Conservation (phyloP, 2,329 filamentous ascomycete species). For the Raffaelea arxii region DNA sequence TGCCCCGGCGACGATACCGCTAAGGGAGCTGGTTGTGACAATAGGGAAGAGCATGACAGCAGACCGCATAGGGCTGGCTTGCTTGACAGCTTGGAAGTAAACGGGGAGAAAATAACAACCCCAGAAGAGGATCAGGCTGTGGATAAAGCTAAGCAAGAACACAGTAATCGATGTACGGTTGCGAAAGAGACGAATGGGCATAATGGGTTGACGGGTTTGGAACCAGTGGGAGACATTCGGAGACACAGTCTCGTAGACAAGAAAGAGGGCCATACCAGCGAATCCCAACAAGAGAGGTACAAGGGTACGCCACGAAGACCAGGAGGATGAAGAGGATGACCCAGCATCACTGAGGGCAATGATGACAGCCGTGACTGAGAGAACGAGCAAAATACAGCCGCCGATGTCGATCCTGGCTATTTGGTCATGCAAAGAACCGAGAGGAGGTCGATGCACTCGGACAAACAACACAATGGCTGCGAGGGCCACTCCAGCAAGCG, state of each 20-base stretch:
- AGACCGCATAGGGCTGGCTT: conserved; percentile 15
- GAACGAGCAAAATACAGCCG: conserved; percentile 30
- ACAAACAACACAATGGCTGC: conserved; percentile 18
- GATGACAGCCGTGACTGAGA: conserved; percentile 29
- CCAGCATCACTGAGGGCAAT: conserved; percentile 32
- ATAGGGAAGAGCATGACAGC: conserved; percentile 17
- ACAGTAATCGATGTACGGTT: conserved; percentile 23
- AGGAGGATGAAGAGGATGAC: conserved; percentile 25
- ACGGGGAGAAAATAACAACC: conserved; percentile 28
- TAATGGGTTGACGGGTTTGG: conserved; percentile 17
- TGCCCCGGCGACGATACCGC: conserved; percentile 7
- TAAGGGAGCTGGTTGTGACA: conserved; percentile 9
- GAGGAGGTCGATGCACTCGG: conserved; percentile 17
- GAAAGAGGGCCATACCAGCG: conserved; percentile 23
- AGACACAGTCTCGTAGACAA: conserved; percentile 18
- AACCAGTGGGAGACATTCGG: neutral
- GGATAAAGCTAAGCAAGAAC: conserved; percentile 1
- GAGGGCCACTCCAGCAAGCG: conserved; percentile 22
- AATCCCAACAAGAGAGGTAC: conserved; percentile 30
- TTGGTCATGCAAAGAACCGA: conserved; percentile 17
- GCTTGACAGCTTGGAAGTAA: conserved; percentile 31
- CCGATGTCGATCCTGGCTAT: conserved; percentile 28
- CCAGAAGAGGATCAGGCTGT: conserved; percentile 24
- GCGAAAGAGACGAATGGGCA: conserved; percentile 31
- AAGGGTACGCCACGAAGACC: conserved; percentile 27